Base-by-base conservation (phyloP, 805 yeast species). In the Wickerhamiella kazuoi region DNA sequence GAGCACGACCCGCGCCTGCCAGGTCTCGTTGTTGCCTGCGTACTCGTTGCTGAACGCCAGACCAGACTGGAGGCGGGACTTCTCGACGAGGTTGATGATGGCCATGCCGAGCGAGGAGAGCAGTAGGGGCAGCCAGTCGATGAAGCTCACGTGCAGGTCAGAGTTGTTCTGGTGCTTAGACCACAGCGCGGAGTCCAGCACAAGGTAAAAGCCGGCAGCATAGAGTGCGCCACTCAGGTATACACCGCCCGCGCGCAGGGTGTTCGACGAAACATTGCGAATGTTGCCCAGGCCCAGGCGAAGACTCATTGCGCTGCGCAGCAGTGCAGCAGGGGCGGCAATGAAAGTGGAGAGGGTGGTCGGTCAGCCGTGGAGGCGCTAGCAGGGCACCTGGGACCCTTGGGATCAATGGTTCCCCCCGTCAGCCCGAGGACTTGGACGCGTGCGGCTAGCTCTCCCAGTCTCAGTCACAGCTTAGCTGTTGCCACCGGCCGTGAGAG, bases 61-160 rank as follows among this genome's bases (percentile, higher is more conserved):
- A 37, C 68, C 52, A 16, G 59, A 50, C 9, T 46, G 48, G 33
- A 75, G 63, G 39, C 73, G 71, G 31, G 74, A 62, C 54, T 78
- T 78, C 49, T 78, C 86, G 32, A 79, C 76, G 23, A 78, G 68
- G 49, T 77, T 79, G 46, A 79, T 61, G 34, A 84, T 76, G 33
- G 86, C 62, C 82, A 86, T 86, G 2, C 98, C 98, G 28, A 84
- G 57, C 0, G 93, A 73, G 5, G 93, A 76, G 48, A 95, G 79
- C 21, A 87, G 69, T 46, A 80, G 74, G 3, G 98, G 98, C 38
- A 90, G 73, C 98, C 98, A 87, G 61, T 87, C 98, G 31, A 82
- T 77, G 53, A 87, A 81, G 3, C 87, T 75, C 21, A 90, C 82
- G 55, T 87, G 96, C 5, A 84, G 82, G 34, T 66, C 65, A 0